These are phyloP conservation scores for Cladorrhinum samala DNA, from an alignment of 495 filamentous ascomycete genomes.

Conservation along the genomic window DNA sequence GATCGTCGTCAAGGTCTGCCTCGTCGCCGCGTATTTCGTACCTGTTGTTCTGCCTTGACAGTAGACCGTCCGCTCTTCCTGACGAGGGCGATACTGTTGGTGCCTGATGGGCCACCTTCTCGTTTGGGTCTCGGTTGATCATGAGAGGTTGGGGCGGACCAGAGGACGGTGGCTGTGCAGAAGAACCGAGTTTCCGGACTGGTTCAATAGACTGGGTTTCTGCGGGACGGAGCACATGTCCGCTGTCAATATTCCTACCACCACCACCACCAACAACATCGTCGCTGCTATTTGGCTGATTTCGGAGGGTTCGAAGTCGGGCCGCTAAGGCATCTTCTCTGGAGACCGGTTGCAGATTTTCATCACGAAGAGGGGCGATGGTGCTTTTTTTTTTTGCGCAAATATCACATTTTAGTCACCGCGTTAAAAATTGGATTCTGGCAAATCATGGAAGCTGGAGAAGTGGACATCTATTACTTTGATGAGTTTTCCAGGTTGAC, in stretches of 20 bases:
- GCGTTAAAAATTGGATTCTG: not conserved
- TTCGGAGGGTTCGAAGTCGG: constrained; percentile 38
- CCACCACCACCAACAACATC: no score
- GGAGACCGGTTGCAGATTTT: constrained; percentile 16
- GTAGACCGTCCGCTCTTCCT: no score
- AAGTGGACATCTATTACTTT: not conserved
- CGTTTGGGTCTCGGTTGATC: not conserved
- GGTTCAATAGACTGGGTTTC: no score
- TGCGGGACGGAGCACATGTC: no score
- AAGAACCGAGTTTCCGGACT: no score
- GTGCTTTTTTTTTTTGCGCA: constrained; percentile 6
- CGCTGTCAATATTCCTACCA: no score
- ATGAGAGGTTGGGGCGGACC: not conserved
- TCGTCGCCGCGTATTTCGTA: not conserved
- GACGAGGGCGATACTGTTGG: not conserved
- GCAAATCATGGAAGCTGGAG: not conserved
- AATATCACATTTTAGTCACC: constrained; percentile 4
- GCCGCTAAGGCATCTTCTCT: constrained; percentile 39
- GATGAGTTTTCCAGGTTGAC: constrained; percentile 26
- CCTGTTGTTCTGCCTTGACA: no score
- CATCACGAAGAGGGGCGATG: not conserved
- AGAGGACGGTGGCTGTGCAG: not conserved
- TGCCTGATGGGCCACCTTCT: not conserved
- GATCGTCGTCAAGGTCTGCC: constrained; percentile 1
- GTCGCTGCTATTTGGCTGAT: no score